Base-by-base conservation (phyloP, 345 rosid genomes). In the Citrus maxima region DNA sequence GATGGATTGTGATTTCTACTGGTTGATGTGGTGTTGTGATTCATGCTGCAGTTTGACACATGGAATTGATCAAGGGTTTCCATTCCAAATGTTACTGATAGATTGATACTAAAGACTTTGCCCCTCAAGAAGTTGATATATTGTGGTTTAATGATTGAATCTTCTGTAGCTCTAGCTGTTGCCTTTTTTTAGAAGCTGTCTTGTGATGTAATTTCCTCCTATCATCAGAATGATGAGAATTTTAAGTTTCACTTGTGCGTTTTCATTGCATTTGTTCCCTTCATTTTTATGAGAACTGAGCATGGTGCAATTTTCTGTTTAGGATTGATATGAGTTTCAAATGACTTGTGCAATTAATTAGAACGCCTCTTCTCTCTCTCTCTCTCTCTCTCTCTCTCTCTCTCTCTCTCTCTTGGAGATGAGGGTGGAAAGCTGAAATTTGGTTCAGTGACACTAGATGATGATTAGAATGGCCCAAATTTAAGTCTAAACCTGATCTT, bases 11-110 rank as follows among this genome's bases (percentile, higher is more conserved):
- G 16, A 22, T 22, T 70, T 67, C 67, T 38, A 0, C 16, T 64
- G 38, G 78, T 64, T 75, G 10, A 22, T 49, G 30, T 75, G 78
- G 46, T 13, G 1, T 46, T 75, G 28, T 75, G 70, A 6, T 74
- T 5, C 55, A 9, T 60, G 18, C 12, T 60, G 55, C 27, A 59
- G 25, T 59, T 60, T 38, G 14, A 42, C 37, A 3, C 8, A 18
- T 59, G n/a, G 55, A 73, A n/a, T 58, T 73, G 27, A 16, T 60
- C 3, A 51, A 40, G 56, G 18, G 16, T 24, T 59, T 54, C 77
- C 10, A 6, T 22, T 16, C 51, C 18, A 24, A 5, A 13, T 42
- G 10, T 38, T 60, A 27, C 10, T 16, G 25, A 38, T 27, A 25
- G 46, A 28, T 1, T 8, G 37, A 25, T 60, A 38, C 18, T 38